Percentiles rank a stretch among this genome's conserved stretches.
These are phyloP conservation scores for Simplicillium aogashimaense DNA, from an alignment of 2,329 filamentous ascomycete species.

Conservation along the genomic window DNA sequence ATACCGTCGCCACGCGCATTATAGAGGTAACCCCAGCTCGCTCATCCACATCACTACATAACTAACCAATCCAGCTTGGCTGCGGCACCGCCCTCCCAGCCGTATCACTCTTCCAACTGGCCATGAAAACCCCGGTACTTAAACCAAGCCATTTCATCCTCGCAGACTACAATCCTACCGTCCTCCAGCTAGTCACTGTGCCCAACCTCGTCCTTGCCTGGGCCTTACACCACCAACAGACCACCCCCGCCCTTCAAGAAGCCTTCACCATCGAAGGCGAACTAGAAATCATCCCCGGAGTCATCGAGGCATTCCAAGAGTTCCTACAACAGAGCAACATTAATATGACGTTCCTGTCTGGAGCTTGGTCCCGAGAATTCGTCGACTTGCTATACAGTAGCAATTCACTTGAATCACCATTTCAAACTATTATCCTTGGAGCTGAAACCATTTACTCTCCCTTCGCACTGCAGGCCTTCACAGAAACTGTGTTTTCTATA, in stretches of 20 bases:
- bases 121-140: slow-evolving; percentile 14
- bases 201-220: slow-evolving; percentile 70
- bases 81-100: slow-evolving; percentile 70
- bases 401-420: slow-evolving; percentile 4
- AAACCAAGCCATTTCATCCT: slow-evolving; percentile 49
- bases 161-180: slow-evolving; percentile 72
- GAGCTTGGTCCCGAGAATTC: slow-evolving; percentile 61
- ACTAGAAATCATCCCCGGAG: slow-evolving; percentile 49
- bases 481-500: slow-evolving; percentile 52
- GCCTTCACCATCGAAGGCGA: slow-evolving; percentile 46
- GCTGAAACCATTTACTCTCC: slow-evolving; percentile 81
- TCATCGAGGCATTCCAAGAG: slow-evolving; percentile 48
- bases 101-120: slow-evolving; percentile 59
- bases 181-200: slow-evolving; percentile 68
- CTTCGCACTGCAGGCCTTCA: slow-evolving; percentile 58
- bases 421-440: slow-evolving; percentile 49
- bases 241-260: slow-evolving; percentile 27
- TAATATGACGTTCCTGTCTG: slow-evolving; percentile 58
- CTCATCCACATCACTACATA: no score
- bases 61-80: slow-evolving; percentile 46
- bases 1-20: slow-evolving; percentile 28
- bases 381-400: slow-evolving; percentile 43
- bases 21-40: slow-evolving; percentile 37
- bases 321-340: slow-evolving; percentile 42
- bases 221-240: slow-evolving; percentile 35